phyloP scores from a whole-genome alignment of 495 filamentous ascomycete genomes.

The Mytilinidion resinicola region DNA sequence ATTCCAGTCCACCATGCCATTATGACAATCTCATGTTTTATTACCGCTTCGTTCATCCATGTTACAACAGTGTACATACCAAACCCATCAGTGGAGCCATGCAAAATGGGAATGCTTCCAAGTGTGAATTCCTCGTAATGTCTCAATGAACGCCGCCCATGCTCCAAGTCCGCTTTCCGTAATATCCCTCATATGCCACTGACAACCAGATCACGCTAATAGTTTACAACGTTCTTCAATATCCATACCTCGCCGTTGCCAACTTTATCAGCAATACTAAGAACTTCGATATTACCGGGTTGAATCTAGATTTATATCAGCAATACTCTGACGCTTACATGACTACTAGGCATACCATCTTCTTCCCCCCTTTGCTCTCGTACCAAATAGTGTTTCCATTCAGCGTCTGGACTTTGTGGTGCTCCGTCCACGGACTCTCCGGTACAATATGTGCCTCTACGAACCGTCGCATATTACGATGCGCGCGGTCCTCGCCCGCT shows the following conservation, averaged over 20 bases:
- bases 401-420: conserved; percentile 63
- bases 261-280: conserved; percentile 61
- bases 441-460: conserved; percentile 82
- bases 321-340: not conserved
- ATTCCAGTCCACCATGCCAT: no score
- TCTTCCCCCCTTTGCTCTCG: conserved; percentile 68
- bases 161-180: no score
- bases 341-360: conserved; percentile 47
- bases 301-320: conserved; percentile 53
- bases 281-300: conserved; percentile 70
- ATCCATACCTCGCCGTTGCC: conserved; percentile 74
- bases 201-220: not conserved
- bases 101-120: no score
- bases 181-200: no score
- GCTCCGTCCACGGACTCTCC: conserved; percentile 71
- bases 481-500: conserved; percentile 72
- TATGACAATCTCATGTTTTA: no score
- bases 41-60: no score
- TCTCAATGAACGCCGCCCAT: no score
- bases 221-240: not conserved
- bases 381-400: conserved; percentile 73
- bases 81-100: no score
- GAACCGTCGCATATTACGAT: conserved; percentile 71
- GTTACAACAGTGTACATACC: no score
- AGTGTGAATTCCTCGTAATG: no score